Conservation (phyloP, 2,329 filamentous ascomycete genomes). For the Claviceps quebecensis region DNA sequence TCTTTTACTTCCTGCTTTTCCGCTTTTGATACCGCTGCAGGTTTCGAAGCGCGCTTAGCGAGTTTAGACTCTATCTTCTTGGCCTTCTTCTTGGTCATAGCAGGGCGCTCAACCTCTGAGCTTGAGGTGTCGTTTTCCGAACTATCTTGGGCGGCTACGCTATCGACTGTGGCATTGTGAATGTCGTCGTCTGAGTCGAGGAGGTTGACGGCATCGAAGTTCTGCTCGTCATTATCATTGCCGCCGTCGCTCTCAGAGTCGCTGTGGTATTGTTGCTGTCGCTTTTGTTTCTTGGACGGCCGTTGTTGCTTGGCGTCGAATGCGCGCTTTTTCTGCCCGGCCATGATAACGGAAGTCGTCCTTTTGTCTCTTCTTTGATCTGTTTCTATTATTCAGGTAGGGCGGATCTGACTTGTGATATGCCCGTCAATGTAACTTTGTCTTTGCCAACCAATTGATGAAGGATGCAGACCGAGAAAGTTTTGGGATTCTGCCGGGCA, state of each 20-base stretch:
- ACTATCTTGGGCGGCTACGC: conserved; percentile 19
- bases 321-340: conserved; percentile 21
- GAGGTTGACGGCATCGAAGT: conserved; percentile 37
- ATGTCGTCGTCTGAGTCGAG: conserved; percentile 45
- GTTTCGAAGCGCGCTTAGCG: conserved; percentile 9
- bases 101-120: conserved; percentile 21
- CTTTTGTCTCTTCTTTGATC: conserved; percentile 2
- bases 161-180: conserved; percentile 37
- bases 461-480: not conserved
- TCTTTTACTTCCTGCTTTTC: conserved; percentile 14
- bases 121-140: conserved; percentile 14
- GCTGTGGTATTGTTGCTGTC: conserved; percentile 34
- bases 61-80: conserved; percentile 9
- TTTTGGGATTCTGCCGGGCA: conserved; percentile 9
- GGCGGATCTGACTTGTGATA: not conserved
- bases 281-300: conserved; percentile 40
- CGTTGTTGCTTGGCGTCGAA: conserved; percentile 19
- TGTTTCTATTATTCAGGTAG: not conserved
- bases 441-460: too few species aligned
- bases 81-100: conserved; percentile 7
- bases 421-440: not conserved
- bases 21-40: conserved; percentile 10
- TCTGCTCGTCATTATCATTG: conserved; percentile 20
- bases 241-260: conserved; percentile 28
- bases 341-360: conserved; percentile 15